phyloP scores from a whole-genome alignment of 1,284 basidiomycete genomes.

The Boletus mariae region DNA sequence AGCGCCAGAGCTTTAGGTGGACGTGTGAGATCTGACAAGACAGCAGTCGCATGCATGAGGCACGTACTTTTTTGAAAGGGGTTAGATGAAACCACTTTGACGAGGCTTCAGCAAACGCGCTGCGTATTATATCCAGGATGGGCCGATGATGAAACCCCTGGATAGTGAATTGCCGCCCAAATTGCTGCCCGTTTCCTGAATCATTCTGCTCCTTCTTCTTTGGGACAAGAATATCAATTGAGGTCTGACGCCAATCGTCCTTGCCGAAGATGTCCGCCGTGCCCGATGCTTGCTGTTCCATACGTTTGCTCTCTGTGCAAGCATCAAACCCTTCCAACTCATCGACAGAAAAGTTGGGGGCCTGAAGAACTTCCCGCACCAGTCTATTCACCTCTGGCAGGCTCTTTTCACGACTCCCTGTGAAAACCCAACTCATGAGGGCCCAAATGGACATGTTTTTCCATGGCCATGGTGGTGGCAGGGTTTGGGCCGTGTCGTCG shows the following conservation, averaged over 20 bases:
- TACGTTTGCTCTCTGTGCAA: neutral
- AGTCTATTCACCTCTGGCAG: neutral
- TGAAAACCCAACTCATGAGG: neutral
- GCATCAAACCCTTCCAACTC: neutral
- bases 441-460: neutral
- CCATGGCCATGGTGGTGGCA: neutral
- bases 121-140: neutral
- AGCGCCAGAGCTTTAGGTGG: neutral
- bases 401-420: neutral
- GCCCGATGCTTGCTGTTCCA: neutral
- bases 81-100: neutral
- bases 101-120: neutral
- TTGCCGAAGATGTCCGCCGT: neutral
- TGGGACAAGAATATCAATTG: neutral
- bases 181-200: neutral
- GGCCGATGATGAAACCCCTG: neutral
- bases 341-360: neutral
- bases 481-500: no score
- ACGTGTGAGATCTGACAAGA: no score
- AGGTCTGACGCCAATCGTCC: neutral
- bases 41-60: no score
- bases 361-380: neutral
- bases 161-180: neutral
- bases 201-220: neutral
- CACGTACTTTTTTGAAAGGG: neutral